Evolutionary conservation across 306 rosid species (phyloP).

Genomic region (Cicer pinnatifidum): DNA sequence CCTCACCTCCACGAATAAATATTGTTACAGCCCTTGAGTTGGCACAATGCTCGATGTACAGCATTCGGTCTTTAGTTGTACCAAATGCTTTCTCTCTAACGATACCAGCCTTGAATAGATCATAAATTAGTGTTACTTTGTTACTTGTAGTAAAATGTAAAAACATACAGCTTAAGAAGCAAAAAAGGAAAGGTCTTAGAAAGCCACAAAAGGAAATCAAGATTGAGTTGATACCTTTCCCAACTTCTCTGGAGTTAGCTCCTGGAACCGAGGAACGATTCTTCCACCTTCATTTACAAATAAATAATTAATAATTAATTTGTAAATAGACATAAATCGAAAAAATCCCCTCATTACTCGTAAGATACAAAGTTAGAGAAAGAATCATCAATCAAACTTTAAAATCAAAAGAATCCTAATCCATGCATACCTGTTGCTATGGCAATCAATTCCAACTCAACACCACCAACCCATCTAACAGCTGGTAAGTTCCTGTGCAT

Average conservation of each 20-base stretch:
- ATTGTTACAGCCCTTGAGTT: constrained; percentile 93
- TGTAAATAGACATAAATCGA: constrained; percentile 15
- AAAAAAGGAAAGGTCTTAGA: neutral
- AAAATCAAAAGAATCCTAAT: constrained; percentile 32
- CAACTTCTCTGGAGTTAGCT: constrained; percentile 82
- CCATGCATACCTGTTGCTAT: constrained; percentile 84
- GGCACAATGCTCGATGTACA: constrained; percentile 97
- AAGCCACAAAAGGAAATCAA: constrained; percentile 19
- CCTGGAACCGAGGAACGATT: constrained; percentile 98
- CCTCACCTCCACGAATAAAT: constrained; percentile 89
- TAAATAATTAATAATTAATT: constrained; percentile 31
- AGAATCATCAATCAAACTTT: neutral
- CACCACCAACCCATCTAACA: constrained; percentile 99
- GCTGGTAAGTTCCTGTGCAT: constrained; percentile 98
- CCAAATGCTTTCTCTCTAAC: constrained; percentile 96
- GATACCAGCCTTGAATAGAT: constrained; percentile 73
- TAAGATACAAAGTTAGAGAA: neutral
- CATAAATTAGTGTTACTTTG: constrained; percentile 11
- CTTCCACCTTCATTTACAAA: constrained; percentile 79
- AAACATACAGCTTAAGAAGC: neutral
- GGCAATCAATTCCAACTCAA: constrained; percentile 95
- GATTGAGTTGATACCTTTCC: constrained; percentile 71
- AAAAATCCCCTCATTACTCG: neutral
- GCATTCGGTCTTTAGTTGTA: constrained; percentile 94
- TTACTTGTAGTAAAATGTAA: constrained; percentile 13